Conservation (phyloP, 2,329 filamentous ascomycete species). For the Trichoderma sp. region DNA sequence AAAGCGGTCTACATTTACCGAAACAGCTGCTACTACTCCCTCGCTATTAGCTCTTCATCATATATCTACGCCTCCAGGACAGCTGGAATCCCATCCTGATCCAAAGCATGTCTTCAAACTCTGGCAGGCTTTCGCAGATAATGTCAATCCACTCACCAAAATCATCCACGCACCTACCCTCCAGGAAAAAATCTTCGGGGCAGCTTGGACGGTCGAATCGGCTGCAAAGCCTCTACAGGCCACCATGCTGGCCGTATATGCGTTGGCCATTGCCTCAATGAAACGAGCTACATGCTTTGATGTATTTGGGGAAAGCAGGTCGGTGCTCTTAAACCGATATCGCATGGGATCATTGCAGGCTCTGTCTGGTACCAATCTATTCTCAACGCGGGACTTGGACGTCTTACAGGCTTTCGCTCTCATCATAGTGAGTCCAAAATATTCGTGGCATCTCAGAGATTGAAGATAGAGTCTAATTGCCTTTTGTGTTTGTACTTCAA, state of each 20-base stretch:
- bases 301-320: constrained; percentile 38
- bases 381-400: not conserved
- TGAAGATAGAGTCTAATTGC: not conserved
- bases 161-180: constrained; percentile 68
- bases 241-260: constrained; percentile 63
- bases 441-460: not conserved
- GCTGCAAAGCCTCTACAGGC: constrained; percentile 56
- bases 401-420: constrained; percentile 54
- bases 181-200: constrained; percentile 62
- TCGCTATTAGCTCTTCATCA: not conserved
- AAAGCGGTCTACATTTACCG: not conserved
- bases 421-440: constrained; percentile 45
- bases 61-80: not conserved
- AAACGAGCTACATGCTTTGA: constrained; percentile 46
- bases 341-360: constrained; percentile 53
- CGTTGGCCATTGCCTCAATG: constrained; percentile 58
- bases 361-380: constrained; percentile 30
- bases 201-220: constrained; percentile 54
- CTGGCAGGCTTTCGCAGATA: constrained; percentile 72
- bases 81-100: constrained; percentile 52
- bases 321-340: constrained; percentile 45
- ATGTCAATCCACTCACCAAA: constrained; percentile 72
- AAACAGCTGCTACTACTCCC: not conserved
- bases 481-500: not conserved
- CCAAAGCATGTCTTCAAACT: constrained; percentile 64